Evolutionary conservation across 176 grass and related monocot genomes (phyloP).

Genomic region (Raddia guianensis): DNA sequence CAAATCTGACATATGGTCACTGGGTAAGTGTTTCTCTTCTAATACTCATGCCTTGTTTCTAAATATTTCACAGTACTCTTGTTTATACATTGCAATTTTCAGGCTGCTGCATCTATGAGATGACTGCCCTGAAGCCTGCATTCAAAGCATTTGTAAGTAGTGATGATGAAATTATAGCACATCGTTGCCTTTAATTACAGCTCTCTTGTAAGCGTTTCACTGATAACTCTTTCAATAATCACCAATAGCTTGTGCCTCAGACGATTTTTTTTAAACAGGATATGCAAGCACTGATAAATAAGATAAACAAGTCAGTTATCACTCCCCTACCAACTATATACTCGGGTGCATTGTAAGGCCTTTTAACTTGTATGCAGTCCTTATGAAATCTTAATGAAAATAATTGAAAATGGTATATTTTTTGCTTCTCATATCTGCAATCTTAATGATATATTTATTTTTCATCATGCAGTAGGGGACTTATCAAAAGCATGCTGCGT

Average conservation of each 20-base stretch:
- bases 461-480: conserved; percentile 65
- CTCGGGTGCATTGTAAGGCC: conserved; percentile 84
- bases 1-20: conserved; percentile 99
- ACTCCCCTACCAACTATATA: conserved; percentile 83
- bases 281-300: conserved; percentile 94
- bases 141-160: conserved; percentile 96
- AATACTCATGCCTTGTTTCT: conserved; percentile 28
- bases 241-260: background rate
- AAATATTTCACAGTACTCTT: background rate
- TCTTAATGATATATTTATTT: conserved; percentile 31
- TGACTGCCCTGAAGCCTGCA: conserved; percentile 83
- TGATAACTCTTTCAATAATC: background rate
- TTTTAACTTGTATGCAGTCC: conserved; percentile 10
- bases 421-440: conserved; percentile 3
- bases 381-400: background rate
- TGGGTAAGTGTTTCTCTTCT: conserved; percentile 50
- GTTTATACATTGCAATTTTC: conserved; percentile 33
- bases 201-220: background rate
- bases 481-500: conserved; percentile 92
- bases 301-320: conserved; percentile 85
- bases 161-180: background rate
- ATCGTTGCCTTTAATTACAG: background rate
- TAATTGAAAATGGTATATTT: background rate
- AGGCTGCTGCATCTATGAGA: conserved; percentile 96
- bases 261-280: conserved; percentile 53